Conservation (phyloP, 2,329 filamentous ascomycete species). For the Delphinella strobiligena region DNA sequence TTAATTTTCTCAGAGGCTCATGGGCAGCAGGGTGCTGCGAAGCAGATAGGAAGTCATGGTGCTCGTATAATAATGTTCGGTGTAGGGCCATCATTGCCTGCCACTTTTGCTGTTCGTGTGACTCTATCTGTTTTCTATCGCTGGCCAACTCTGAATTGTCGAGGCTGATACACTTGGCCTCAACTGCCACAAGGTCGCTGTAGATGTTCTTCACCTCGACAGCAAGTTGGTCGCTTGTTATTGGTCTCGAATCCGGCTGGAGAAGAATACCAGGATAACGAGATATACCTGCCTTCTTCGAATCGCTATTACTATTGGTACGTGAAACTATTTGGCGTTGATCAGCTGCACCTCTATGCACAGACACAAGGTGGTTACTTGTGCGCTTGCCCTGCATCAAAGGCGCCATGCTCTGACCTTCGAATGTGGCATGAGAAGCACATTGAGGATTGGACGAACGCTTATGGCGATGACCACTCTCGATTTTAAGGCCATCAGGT, state of each 20-base stretch:
- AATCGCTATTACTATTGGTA: too few species aligned
- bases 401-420: too few species aligned
- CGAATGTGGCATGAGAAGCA: not conserved
- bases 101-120: slow-evolving; percentile 51
- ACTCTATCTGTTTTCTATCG: not conserved
- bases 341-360: not conserved
- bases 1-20: slow-evolving; percentile 52
- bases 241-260: slow-evolving; percentile 54
- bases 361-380: too few species aligned
- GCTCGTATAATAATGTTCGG: slow-evolving; percentile 43
- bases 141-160: slow-evolving; percentile 47
- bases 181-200: slow-evolving; percentile 71
- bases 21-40: slow-evolving; percentile 74
- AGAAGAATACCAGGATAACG: slow-evolving; percentile 30
- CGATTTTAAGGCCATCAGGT: too few species aligned
- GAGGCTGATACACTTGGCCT: slow-evolving; percentile 76
- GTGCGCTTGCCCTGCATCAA: too few species aligned
- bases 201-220: slow-evolving; percentile 79
- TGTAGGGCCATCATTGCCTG: slow-evolving; percentile 74
- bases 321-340: not conserved
- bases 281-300: not conserved
- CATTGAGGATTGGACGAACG: not conserved
- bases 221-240: slow-evolving; percentile 66
- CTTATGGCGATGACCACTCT: not conserved
- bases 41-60: slow-evolving; percentile 57